phyloP scores from a whole-genome alignment of 108 stramenopile species.

The Heterococcus sp. region DNA sequence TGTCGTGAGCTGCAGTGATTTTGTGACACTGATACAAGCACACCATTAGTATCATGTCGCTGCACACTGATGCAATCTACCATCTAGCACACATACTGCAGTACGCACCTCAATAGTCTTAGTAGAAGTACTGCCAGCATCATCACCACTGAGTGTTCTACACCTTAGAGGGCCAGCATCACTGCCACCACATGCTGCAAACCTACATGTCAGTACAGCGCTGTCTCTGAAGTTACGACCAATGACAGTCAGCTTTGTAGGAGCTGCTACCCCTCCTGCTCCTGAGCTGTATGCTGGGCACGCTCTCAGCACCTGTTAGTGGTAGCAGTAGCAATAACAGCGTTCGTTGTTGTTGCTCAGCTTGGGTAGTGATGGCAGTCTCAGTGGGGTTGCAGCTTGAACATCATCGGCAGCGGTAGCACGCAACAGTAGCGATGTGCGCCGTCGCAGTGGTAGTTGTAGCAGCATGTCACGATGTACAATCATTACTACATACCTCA shows the following conservation, averaged over 20 bases:
- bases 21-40: too few species aligned
- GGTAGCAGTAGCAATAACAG: too few species aligned
- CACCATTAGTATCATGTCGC: too few species aligned
- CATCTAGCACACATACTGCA: too few species aligned
- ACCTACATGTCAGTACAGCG: conserved; percentile 59
- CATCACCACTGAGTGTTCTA: background rate
- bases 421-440: too few species aligned
- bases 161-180: conserved; percentile 41
- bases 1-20: too few species aligned
- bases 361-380: too few species aligned
- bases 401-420: too few species aligned
- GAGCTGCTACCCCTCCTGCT: conserved; percentile 54
- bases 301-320: conserved; percentile 60
- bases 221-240: conserved; percentile 72
- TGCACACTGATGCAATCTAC: too few species aligned
- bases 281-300: conserved; percentile 70
- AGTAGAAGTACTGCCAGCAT: background rate
- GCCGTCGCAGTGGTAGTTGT: too few species aligned
- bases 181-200: conserved; percentile 33
- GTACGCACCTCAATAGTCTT: background rate
- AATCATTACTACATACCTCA: background rate
- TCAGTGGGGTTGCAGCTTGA: too few species aligned
- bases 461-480: background rate
- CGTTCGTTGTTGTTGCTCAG: too few species aligned
- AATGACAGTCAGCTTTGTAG: conserved; percentile 62